Conservation (phyloP, 2,329 filamentous ascomycete species). For the Fusarium clavum region DNA sequence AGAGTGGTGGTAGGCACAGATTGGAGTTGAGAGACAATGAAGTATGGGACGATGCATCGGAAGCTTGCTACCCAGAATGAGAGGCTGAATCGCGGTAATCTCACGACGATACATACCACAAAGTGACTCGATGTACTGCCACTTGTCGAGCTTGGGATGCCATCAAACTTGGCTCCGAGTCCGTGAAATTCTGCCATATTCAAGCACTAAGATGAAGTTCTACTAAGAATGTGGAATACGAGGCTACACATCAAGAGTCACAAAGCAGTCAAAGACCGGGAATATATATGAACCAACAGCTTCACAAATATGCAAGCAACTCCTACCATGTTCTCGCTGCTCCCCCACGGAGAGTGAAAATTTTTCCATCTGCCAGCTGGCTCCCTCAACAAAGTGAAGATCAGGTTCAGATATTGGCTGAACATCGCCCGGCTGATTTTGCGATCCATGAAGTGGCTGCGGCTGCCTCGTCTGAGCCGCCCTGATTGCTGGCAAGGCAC, state of each 20-base stretch:
- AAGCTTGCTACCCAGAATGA: conserved; percentile 39
- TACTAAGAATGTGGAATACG: not conserved
- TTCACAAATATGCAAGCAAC: conserved; percentile 3
- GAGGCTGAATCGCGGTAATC: not conserved
- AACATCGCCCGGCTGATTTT: conserved; percentile 10
- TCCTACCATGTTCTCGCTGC: not conserved
- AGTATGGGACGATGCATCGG: conserved; percentile 44
- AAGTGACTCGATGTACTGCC: conserved; percentile 43
- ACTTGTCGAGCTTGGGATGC: conserved; percentile 42
- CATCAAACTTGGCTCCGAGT: conserved; percentile 42
- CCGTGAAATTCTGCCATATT: conserved; percentile 41
- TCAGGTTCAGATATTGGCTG: conserved; percentile 14
- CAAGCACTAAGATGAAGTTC: too few relatives aligned
- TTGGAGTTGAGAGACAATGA: conserved; percentile 42
- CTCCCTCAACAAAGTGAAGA: conserved; percentile 25
- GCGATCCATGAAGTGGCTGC: conserved; percentile 7
- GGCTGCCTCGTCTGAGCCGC: conserved; percentile 34
- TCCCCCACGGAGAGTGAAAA: conserved; percentile 18
- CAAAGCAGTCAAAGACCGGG: not conserved
- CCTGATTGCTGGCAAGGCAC: conserved; percentile 32
- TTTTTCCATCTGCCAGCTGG: conserved; percentile 37
- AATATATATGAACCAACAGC: conserved; percentile 21
- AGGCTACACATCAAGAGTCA: not conserved
- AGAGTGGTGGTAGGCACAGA: conserved; percentile 35
- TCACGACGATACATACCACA: conserved; percentile 30